These are phyloP conservation scores for Hebeloma cylindrosporum DNA, from an alignment of 768 basidiomycete genomes.

Conservation along the genomic window DNA sequence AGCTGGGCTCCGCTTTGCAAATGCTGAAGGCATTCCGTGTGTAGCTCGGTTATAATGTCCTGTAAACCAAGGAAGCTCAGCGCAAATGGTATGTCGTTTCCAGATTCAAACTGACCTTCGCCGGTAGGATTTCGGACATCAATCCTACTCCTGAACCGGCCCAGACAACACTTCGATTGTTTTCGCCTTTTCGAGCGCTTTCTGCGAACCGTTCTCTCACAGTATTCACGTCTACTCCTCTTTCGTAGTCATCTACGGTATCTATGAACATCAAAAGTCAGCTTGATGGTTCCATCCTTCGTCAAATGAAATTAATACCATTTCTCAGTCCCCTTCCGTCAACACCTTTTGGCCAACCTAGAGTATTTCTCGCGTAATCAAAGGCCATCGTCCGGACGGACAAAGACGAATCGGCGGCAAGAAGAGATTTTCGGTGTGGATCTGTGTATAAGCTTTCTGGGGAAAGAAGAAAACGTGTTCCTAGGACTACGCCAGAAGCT, in stretches of 20 bases:
- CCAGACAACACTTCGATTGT: conserved; percentile 60
- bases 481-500: conserved; percentile 65
- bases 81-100: not conserved
- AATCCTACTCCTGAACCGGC: conserved; percentile 65
- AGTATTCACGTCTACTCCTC: conserved; percentile 42
- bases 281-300: conserved; percentile 8
- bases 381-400: conserved; percentile 65
- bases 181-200: conserved; percentile 45
- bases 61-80: conserved; percentile 21
- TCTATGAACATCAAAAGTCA: conserved; percentile 31
- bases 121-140: conserved; percentile 44
- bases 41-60: conserved; percentile 57
- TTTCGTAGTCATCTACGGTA: conserved; percentile 58
- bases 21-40: conserved; percentile 38
- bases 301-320: conserved; percentile 26
- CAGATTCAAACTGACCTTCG: conserved; percentile 31
- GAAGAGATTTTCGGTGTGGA: conserved; percentile 51
- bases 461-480: conserved; percentile 74
- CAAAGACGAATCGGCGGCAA: conserved; percentile 41
- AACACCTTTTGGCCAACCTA: conserved; percentile 60
- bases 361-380: conserved; percentile 53
- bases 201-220: conserved; percentile 46
- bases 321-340: conserved; percentile 65
- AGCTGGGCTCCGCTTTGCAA: conserved; percentile 10
- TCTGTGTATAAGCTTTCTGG: conserved; percentile 61